Evolutionary conservation across 805 yeast species (phyloP).

Genomic region (Candida boleticola): DNA sequence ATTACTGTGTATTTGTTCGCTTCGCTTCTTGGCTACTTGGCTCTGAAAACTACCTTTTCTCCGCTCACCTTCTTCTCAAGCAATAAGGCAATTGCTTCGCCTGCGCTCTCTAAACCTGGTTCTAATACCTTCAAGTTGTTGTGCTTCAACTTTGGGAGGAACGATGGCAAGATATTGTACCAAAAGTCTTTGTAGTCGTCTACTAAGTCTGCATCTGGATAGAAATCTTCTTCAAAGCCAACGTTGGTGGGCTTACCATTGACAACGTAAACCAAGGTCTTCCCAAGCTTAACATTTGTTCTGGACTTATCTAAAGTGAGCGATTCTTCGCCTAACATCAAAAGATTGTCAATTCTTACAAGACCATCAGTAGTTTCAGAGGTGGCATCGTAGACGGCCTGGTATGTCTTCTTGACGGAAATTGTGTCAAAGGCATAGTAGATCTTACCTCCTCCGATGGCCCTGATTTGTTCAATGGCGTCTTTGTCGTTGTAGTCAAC

Average conservation of each 20-base stretch:
- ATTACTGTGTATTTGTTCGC: no score
- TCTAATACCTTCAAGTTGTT: conserved; percentile 22
- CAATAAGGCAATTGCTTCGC: conserved; percentile 37
- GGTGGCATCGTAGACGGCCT: conserved; percentile 26
- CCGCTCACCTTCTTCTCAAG: conserved; percentile 39
- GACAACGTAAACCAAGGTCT: conserved; percentile 14
- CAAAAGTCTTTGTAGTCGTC: conserved; percentile 17
- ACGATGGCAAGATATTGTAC: conserved; percentile 18
- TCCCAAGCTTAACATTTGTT: conserved; percentile 11
- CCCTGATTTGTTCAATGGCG: conserved; percentile 20
- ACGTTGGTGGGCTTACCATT: conserved; percentile 9
- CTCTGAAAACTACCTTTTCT: conserved; percentile 43
- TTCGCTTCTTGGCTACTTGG: no score
- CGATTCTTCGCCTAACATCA: conserved; percentile 11
- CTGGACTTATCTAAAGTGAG: conserved; percentile 9
- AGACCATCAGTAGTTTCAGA: conserved; percentile 14
- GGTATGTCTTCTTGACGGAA: conserved; percentile 19
- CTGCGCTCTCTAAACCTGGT: conserved; percentile 25
- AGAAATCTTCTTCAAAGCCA: neutral
- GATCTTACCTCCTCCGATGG: conserved; percentile 17
- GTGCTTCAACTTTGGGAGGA: conserved; percentile 14
- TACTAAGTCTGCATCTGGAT: neutral
- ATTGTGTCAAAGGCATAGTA: conserved; percentile 27
- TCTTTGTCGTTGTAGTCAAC: conserved; percentile 27
- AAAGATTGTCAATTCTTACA: conserved; percentile 18